A percentile compares a stretch with the other conserved stretches of the same genome.
These are phyloP conservation scores for Amesomyces nigricolor DNA, from an alignment of 2,329 filamentous ascomycete genomes.

Conservation along the genomic window DNA sequence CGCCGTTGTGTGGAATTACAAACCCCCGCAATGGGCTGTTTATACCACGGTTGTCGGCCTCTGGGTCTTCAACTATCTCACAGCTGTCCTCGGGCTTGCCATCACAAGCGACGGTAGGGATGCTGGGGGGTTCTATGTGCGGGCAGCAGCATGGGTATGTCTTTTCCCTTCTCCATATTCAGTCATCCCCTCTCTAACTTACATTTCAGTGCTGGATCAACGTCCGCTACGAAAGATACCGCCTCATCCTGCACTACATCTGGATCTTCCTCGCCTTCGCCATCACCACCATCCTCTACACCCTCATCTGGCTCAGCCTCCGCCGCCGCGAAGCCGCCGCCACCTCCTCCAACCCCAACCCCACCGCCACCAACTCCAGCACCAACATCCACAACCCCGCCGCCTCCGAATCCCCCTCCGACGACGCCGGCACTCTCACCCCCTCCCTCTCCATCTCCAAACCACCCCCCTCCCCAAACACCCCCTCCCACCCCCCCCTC, in stretches of 20 bases:
- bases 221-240: constrained; percentile 43
- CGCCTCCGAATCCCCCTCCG: not conserved
- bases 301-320: constrained; percentile 34
- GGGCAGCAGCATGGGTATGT: constrained; percentile 49
- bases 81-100: constrained; percentile 38
- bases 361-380: not conserved
- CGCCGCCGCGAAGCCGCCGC: constrained; percentile 12
- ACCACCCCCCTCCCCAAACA: not conserved
- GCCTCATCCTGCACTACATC: constrained; percentile 56
- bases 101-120: constrained; percentile 26
- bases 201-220: constrained; percentile 55
- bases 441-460: not conserved
- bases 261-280: constrained; percentile 49
- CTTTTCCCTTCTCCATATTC: not conserved
- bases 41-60: constrained; percentile 36
- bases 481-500: not conserved
- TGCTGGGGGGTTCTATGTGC: constrained; percentile 41
- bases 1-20: constrained; percentile 45
- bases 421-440: constrained; percentile 9
- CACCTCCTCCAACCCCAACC: not conserved
- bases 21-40: constrained; percentile 41
- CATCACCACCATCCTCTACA: constrained; percentile 34
- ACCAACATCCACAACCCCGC: not conserved
- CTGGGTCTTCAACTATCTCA: constrained; percentile 47
- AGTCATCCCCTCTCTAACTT: not conserved